A percentile compares a stretch with the other conserved stretches of the same genome.
phyloP scores from a whole-genome alignment of 768 basidiomycete genomes.

The Nidularia pulvinata region DNA sequence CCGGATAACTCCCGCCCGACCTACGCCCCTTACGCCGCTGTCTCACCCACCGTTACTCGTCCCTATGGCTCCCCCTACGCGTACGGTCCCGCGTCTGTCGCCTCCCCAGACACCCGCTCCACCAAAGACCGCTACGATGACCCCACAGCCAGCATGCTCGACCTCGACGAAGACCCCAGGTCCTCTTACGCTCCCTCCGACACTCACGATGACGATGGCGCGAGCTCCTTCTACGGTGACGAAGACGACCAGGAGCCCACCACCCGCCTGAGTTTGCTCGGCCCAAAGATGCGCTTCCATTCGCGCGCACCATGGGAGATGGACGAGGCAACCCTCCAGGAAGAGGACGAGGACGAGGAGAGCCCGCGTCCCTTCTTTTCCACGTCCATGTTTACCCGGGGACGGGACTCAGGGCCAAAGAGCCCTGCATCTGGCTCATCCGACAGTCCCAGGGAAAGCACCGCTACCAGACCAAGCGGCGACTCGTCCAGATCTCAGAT shows the following conservation, averaged over 20 bases:
- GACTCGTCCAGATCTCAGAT: constrained; percentile 60
- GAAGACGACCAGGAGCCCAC: constrained; percentile 42
- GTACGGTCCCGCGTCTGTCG: neutral
- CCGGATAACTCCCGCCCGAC: constrained; percentile 39
- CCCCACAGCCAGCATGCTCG: constrained; percentile 49
- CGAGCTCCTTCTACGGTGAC: constrained; percentile 28
- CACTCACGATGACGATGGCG: constrained; percentile 22
- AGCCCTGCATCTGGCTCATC: constrained; percentile 44
- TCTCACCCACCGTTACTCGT: neutral
- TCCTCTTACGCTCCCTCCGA: constrained; percentile 27
- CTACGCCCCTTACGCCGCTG: neutral
- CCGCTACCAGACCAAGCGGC: constrained; percentile 52
- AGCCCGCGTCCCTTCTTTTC: constrained; percentile 20
- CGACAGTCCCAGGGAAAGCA: constrained; percentile 34
- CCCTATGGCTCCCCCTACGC: neutral
- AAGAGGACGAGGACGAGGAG: constrained; percentile 42
- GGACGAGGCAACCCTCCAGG: constrained; percentile 44
- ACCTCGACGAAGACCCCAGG: constrained; percentile 54
- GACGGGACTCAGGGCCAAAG: constrained; percentile 26
- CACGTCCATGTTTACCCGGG: constrained; percentile 13
- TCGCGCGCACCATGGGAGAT: constrained; percentile 84
- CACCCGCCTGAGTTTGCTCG: constrained; percentile 67
- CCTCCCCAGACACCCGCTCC: constrained; percentile 18
- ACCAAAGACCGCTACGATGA: constrained; percentile 34
- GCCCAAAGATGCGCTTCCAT: constrained; percentile 85